Base-by-base conservation (phyloP, 2,329 filamentous ascomycete genomes). In the Ophiostoma himal-ulmi region DNA sequence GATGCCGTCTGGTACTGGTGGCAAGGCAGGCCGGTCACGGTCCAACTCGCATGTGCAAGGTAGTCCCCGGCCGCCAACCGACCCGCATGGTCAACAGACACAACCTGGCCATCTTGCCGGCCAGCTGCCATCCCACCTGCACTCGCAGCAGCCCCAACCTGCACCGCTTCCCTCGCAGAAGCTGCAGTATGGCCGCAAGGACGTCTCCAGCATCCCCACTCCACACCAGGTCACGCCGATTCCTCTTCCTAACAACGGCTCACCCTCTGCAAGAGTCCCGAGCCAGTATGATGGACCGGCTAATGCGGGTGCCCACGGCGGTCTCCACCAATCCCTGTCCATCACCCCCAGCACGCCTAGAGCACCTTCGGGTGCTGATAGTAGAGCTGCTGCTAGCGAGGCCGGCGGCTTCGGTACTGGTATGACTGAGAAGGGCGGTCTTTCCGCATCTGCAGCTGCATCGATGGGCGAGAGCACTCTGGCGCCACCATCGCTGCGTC, bases 401-500 rank as follows among this genome's bases (percentile, higher is more conserved):
- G 26, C 57, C 26, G 26, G 6, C 5, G 34, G 7, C 30, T 65
- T 65, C 13, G 62, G 62, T 39, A 20, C 30, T 65, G 64, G 68
- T 48, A 8, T 65, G 13, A 17, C 5, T 7, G 60, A 71, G 7
- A 71, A 71, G 70, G 64, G 60, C 60, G 34, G 17, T n/a, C 34
- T 64, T 14, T 64, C 60, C 17, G 34, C 60, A n/a, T 34, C 60
- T 3, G 34, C 34, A n/a, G 60, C 79, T 81, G 14, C 82, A 85
- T 44, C 78, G 34, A 65, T 65, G 36, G 62, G 82, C 8, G 86
- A 88, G 37, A 36, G 62, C 20, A 81, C 85, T 22, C 85, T 87
- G 82, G 83, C 84, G 13, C 84, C 85, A 7, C 85, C 85, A 1
- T 84, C 85, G 6, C 79, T 88, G 70, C 81, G 85, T 48, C 85